Base-by-base conservation (phyloP, 1,284 basidiomycete species). In the Stereum hirsutum region DNA sequence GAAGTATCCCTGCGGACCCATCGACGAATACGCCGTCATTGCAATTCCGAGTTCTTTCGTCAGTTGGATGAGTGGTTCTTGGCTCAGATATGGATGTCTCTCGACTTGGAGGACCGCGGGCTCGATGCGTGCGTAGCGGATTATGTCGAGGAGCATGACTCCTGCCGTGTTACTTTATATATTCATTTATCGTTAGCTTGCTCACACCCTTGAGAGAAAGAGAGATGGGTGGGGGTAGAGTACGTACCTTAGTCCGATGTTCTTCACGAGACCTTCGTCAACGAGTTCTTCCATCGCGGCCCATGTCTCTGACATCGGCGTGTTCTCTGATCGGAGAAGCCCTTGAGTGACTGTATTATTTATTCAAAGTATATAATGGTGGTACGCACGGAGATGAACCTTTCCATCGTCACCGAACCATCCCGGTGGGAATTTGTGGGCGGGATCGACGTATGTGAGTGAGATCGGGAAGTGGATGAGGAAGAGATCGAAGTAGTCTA, bases 391-490 rank as follows among this genome's bases (percentile, higher is more conserved):
- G 27, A 76, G 69, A 52, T 75, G 59, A 24, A 83, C 75, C 53
- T 72, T 74, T 41, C 71, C 70, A 55, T 85, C 78, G 38, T 78
- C 75, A 19, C 72, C 76, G 49, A 62, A 78, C 88, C 87, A 91
- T 53, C 79, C 86, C 19, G 85, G 80, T 36, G 88, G 87, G 62
- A 85, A 90, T 48, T 78, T 75, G 54, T 77, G 73, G 15, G 57
- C 56, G 30, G 82, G 83, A 55, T 87, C 81, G 41, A 90, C 82
- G 53, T 89, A 88, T 59, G 78, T 57, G 49, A 90, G 67, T 28
- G 87, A 63, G 49, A 89, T 69, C 15, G 88, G 88, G 72, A 90
- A 89, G 59, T 90, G 88, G 40, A 90, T 67, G 39, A 85, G 64
- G 68, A 75, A 85, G 40, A 87, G 66, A 55, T 87, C 82, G 57